Evolutionary conservation across 1,139 yeast species (phyloP).

Genomic region (Saccharomyces hybrid): DNA sequence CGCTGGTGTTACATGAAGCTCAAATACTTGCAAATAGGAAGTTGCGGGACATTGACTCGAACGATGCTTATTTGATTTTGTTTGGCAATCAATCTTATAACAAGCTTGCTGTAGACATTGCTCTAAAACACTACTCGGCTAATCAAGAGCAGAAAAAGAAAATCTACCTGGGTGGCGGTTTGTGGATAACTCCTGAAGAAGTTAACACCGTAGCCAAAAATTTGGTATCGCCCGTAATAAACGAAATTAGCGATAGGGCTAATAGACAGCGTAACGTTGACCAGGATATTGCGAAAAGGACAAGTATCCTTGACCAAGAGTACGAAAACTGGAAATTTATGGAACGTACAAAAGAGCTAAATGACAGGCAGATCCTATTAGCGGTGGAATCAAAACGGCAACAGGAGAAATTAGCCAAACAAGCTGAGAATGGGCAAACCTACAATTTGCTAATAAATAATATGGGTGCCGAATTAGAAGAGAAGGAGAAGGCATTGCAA

Average conservation of each 20-base stretch:
- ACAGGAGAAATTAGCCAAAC: not conserved
- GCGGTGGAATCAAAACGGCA: slow-evolving; percentile 13
- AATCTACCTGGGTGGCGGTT: slow-evolving; percentile 83
- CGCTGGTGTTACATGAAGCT: slow-evolving; percentile 54
- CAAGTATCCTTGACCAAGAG: slow-evolving; percentile 34
- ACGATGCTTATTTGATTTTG: slow-evolving; percentile 32
- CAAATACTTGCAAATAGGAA: slow-evolving; percentile 49
- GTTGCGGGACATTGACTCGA: slow-evolving; percentile 37
- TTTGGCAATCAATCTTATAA: slow-evolving; percentile 34
- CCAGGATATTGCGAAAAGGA: slow-evolving; percentile 46
- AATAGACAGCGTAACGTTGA: slow-evolving; percentile 64
- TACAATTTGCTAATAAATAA: not conserved
- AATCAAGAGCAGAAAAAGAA: slow-evolving; percentile 36
- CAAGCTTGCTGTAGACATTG: slow-evolving; percentile 50
- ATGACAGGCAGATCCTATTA: slow-evolving; percentile 36
- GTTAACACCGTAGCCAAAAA: slow-evolving; percentile 75
- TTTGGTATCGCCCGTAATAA: slow-evolving; percentile 74
- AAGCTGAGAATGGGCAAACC: slow-evolving; percentile 9
- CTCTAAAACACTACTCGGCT: slow-evolving; percentile 27
- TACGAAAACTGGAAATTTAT: slow-evolving; percentile 27
- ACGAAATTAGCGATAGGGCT: slow-evolving; percentile 66
- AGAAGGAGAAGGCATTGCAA: slow-evolving; percentile 28
- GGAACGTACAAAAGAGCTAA: slow-evolving; percentile 18
- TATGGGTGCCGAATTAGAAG: not conserved
- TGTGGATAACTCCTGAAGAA: slow-evolving; percentile 66